Base-by-base conservation (phyloP, 352 stramenopile genomes). In the Phytophthora meadii region DNA sequence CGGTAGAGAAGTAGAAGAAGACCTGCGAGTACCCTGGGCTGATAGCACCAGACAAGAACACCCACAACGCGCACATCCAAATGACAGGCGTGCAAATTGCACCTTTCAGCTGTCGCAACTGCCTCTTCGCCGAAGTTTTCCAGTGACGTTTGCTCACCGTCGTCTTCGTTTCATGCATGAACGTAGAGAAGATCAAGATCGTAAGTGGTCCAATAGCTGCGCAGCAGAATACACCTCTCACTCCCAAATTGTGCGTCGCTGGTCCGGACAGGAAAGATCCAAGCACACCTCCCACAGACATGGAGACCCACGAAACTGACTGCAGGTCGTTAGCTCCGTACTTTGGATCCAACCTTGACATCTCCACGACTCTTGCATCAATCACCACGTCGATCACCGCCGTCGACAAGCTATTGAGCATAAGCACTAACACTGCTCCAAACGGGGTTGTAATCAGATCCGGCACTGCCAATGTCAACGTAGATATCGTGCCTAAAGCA, bases 311-410 rank as follows among this genome's bases (percentile, higher is more conserved):
- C 60, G 95, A 99, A 1, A 98, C 77, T 17, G 86, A 97, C 71
- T 99, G 97, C 12, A 99, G 72, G 49, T 98, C 91, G 48, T 97
- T 97, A 0, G 95, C 94, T 14, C 96, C 86, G 54, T 93, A 82
- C 50, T 89, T 92, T 6, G 86, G 84, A 45, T 94, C 86, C 14
- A 94, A 64, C 17, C 92, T 77, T 55, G 91, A 97, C 79, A 97
- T 97, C 72, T 98, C 92, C 8, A 99, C 96, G 3, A 99, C 95
- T 56, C 98, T 89, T 14, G 95, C 95, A 82, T 99, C 97, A 36
- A 97, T 98, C 4, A 99, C 95, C 4, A 99, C 97, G 75, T 99
- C 97, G 42, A 94, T 97, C 32, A 98, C 83, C 10, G 97, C 93
- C 27, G 98, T 91, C 14, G 90, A 93, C 32, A 95, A 78, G 56